Base-by-base conservation (phyloP, 345 rosid genomes). In the Tarenaya hassleriana region DNA sequence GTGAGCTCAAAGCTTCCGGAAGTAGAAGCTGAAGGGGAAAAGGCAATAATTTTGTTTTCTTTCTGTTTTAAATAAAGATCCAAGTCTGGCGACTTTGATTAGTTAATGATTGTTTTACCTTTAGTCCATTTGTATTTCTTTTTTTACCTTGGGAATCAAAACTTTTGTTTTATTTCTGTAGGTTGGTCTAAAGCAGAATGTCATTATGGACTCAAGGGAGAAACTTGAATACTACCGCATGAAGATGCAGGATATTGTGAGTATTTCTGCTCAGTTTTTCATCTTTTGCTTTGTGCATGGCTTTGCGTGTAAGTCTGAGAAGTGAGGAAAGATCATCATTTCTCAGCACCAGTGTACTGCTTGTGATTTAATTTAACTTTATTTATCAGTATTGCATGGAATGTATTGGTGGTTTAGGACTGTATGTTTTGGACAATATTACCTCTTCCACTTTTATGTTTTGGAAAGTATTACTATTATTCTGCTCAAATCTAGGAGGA, bases 241-340 rank as follows among this genome's bases (percentile, higher is more conserved):
- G 8, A 92, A 82, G 74, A 92, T 92, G 96, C 98, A 88, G 73
- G 95, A 92, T 34, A 86, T 92, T 76, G 96, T 92, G 74, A 85
- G 98, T 75, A 66, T 50, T 51, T 52, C 58, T 59, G 16, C 66
- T 37, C 44, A 60, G 24, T 47, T 34, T 47, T 34, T 8, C 35
- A 44, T 58, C 46, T 47, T 60, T 27, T 33, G 53, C n/a, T 7
- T 33, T 59, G 39, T 24, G 4, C 29, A 24, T 24, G 29, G 29
- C 29, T 24, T 24, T 2, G 29, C 3, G 3, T 2, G 29, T 24
- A 24, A 24, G 29, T 24, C 5, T 2, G 5, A 52, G 50, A 18
- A 50, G 24, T 43, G 10, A 24, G 44, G 20, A 42, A 34, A 32
- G 50, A 42, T 14, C 12, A 21, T 58, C 37, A 39, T 18, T 13